phyloP scores from a whole-genome alignment of 2,329 filamentous ascomycete genomes.

The Botrytis paeoniae region DNA sequence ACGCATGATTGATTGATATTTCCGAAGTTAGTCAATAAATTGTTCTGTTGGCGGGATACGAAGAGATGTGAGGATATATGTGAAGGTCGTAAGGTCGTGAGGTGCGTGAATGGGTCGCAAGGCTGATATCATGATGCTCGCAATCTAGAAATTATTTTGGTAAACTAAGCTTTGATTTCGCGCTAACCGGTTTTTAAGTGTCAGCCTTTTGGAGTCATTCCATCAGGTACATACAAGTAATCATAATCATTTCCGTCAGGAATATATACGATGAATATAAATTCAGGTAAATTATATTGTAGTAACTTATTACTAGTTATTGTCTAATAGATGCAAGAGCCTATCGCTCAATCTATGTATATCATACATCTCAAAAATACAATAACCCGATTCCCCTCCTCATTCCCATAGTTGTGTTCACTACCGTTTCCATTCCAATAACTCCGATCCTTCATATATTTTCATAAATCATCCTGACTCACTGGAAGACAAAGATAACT shows the following conservation, averaged over 20 bases:
- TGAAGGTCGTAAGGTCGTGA: not conserved
- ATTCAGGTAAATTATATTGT: not conserved
- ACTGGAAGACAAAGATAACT: slow-evolving; percentile 75
- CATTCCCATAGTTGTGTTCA: not conserved
- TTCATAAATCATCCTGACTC: not conserved
- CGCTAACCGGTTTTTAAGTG: not conserved
- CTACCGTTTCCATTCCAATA: slow-evolving; percentile 24
- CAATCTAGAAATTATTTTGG: slow-evolving; percentile 14
- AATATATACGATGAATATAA: not conserved
- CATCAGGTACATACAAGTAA: not conserved
- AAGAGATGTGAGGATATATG: not conserved
- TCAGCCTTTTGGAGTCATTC: not conserved
- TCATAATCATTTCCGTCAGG: not conserved
- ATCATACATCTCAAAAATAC: slow-evolving; percentile 2
- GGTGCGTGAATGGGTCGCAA: not conserved
- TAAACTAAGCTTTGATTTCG: slow-evolving; percentile 5
- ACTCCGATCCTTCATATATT: slow-evolving; percentile 11
- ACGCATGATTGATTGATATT: slow-evolving; percentile 61
- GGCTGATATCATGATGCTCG: slow-evolving; percentile 9
- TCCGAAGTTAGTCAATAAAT: not conserved
- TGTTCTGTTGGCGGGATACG: slow-evolving; percentile 12
- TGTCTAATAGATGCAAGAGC: not conserved
- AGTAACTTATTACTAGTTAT: not conserved
- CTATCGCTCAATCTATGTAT: slow-evolving; percentile 1
- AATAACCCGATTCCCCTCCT: not conserved